Base-by-base conservation (phyloP, 2,329 filamentous ascomycete genomes). In the Cordyceps cicadae region DNA sequence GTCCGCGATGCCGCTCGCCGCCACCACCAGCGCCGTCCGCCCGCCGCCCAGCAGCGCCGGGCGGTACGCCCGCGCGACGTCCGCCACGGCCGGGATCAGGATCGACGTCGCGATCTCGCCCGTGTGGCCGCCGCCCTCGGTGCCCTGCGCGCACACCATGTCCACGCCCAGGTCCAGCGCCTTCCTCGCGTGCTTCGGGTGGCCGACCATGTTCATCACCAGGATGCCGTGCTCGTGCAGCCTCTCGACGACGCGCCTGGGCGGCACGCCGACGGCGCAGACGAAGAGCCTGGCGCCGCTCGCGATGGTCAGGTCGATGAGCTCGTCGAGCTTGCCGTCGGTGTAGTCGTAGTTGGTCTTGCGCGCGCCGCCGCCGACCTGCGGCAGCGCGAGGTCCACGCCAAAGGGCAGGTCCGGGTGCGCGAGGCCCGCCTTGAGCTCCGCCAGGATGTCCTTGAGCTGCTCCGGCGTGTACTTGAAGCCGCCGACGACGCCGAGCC, bases 311-410 rank as follows among this genome's bases (percentile, higher is more conserved):
- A 97, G 90, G 67, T 91, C 88, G 65, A 97, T 88, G 43, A 97
- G 80, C 73, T 95, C 88, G 71, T 95, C 89, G n/a, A 97, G 83
- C 72, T 91, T 88, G 46, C 93, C 93, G 66, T 88, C 82, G 1
- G 93, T 97, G 78, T 97, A 97, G 74, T 97, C 93, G 75, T 96
- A 90, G 76, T 97, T 97, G 3, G 93, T 97, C 73, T 89, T 89
- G 65, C 93, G 85, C 8, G 93, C 93, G 37, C 76, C 80, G 48
- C 89, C 91, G 61, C 93, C 93, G 59, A 97, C 80, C 75, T 97
- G 92, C 1, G 93, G 92, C 14, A 97, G 83, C 0, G 92, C 92
- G 1, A 97, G 86, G 73, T 97, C 93, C 34, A 97, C 85, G 66
- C 92, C 93, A 71, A 97, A 97, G 0, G 92, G 90, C 4, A 96